Percentiles rank a stretch among this genome's conserved stretches.
phyloP scores from a whole-genome alignment of 176 grass and related monocot genomes.

The Oropetium thomaeum region DNA sequence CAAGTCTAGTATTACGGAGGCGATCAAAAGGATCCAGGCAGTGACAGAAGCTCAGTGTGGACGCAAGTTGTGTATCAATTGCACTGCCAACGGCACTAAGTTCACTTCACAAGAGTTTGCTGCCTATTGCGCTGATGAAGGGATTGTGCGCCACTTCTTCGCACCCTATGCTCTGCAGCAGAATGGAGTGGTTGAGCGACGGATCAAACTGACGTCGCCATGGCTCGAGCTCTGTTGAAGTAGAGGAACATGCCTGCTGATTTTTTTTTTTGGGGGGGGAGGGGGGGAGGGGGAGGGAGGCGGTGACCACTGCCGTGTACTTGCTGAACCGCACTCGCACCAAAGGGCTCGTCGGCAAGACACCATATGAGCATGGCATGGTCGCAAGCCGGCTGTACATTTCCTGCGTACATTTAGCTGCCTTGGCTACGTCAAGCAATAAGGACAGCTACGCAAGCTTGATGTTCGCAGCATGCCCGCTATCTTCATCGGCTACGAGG shows the following conservation, averaged over 20 bases:
- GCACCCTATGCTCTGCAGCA: background rate
- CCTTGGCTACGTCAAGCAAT: background rate
- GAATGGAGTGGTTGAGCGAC: background rate
- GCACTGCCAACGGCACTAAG: background rate
- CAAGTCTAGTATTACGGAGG: fast-evolving
- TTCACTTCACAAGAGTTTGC: background rate
- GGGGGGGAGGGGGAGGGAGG: no score
- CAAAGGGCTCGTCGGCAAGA: background rate
- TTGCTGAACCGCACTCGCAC: background rate
- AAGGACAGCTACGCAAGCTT: background rate
- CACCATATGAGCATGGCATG: background rate
- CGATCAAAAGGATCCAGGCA: fast-evolving
- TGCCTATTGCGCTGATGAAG: background rate
- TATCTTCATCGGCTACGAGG: background rate
- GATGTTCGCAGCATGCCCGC: background rate
- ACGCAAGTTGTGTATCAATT: fast-evolving
- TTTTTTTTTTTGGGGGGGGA: no score
- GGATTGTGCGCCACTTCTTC: background rate
- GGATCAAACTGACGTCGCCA: background rate
- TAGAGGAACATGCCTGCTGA: background rate
- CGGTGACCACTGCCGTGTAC: background rate
- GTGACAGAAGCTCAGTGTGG: fast-evolving
- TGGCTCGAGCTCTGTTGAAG: background rate
- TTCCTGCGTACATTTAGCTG: background rate
- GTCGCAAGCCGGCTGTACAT: background rate